phyloP scores from a whole-genome alignment of 331 rosid genomes.

The Quercus tomentella region DNA sequence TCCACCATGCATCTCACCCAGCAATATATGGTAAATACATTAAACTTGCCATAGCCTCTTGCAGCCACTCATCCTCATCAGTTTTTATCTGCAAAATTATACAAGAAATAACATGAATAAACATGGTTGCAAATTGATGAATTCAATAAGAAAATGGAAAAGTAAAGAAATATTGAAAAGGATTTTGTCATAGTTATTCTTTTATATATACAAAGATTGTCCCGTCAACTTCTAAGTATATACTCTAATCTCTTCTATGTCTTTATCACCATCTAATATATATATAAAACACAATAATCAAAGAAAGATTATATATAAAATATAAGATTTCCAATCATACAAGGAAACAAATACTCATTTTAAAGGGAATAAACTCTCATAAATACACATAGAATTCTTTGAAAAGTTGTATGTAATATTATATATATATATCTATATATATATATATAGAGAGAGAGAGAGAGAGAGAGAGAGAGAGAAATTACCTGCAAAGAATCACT shows the following conservation, averaged over 20 bases:
- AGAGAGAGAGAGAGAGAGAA: too few species aligned
- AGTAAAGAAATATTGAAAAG: background rate
- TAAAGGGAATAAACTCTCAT: conserved; percentile 1
- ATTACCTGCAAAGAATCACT: conserved; percentile 39
- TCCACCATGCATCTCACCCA: conserved; percentile 21
- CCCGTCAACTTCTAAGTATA: too few species aligned
- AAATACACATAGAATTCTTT: conserved; percentile 20
- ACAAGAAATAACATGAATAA: background rate
- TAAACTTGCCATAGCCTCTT: conserved; percentile 69
- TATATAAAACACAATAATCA: too few species aligned
- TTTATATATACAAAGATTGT: too few species aligned
- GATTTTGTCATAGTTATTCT: background rate
- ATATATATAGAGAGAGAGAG: too few species aligned
- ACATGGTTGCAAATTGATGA: too few species aligned
- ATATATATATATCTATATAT: too few species aligned
- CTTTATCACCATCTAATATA: too few species aligned
- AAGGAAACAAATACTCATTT: conserved; percentile 2
- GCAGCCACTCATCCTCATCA: conserved; percentile 79
- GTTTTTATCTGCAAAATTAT: conserved; percentile 51
- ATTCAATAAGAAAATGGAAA: background rate
- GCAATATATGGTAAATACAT: conserved; percentile 53
- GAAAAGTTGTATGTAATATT: too few species aligned
- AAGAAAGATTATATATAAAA: too few species aligned
- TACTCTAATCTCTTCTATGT: too few species aligned
- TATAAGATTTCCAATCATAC: background rate